Evolutionary conservation across 345 rosid species (phyloP), one percentile per base, ranked within the genome.

Genomic region (Populus alba): DNA sequence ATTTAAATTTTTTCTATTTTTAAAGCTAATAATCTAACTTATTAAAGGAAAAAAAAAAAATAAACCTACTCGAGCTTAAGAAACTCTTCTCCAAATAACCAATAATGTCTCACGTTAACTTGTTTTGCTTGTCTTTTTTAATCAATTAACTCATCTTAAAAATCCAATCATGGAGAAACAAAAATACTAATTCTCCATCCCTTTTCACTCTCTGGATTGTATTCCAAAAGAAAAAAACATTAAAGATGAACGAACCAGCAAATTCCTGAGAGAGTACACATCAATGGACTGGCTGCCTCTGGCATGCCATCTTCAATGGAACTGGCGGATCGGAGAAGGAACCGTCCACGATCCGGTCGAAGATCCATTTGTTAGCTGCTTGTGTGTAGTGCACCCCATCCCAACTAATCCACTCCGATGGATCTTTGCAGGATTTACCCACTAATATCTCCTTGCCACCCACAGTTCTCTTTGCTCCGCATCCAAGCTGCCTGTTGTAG

Each of bases 301-400:
- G 85, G 79, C 91, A 88, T 33, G 89, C 89, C 87, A 79, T 85
- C 11, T 62, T 66, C 82, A 87, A 63, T 4, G 88, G 82, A 79
- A 66, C 29, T 8, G 85, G 85, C 1, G 90, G 88, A 61, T 86
- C 86, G 0, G 90, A 84, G 33, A 72, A 85, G 3, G 86, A 66
- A 4, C 92, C 90, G 10, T 68, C 78, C 0, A 75, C 78, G 13
- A 86, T 81, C 1, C 80, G 83, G 4, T 87, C 63, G 47, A 78
- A 81, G 12, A 89, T 79, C 76, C 78, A 82, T 41, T 79, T 77
- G 75, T 86, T 85, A 29, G 90, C 92, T 2, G 89, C 89, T 63
- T 87, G 66, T 23, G 90, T 87, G 69, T 53, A 86, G 76, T 87
- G 92, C 6, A 89, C 85, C 1, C 92, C 92, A 27, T 87, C 92